Base-by-base conservation (phyloP, 257 asterid species). In the Salvia splendens region DNA sequence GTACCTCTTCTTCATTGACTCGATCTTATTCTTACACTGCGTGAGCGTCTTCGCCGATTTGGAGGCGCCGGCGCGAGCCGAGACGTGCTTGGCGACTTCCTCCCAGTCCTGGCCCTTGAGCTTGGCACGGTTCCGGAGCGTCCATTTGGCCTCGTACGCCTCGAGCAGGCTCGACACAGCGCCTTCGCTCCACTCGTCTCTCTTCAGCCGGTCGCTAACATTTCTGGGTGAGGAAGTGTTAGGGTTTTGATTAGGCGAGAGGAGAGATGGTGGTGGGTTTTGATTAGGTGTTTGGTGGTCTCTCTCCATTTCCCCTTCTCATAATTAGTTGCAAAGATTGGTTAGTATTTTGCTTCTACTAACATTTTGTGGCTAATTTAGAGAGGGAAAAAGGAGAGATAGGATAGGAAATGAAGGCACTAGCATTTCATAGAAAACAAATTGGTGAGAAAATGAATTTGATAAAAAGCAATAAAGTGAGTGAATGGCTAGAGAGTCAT, bases 91-190 rank as follows among this genome's bases (percentile, higher is more conserved):
- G 2, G 97, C 95, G 38, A 89, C 97, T 12, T 89, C 95, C 48
- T 89, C 97, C 97, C 97, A 89, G 15, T 89, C 97, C 67, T 87
- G 95, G 6, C 96, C 96, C 80, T 89, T 89, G 59, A 89, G 91
- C 75, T 89, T 89, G 8, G 96, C 96, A 14, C 96, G 70, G 56
- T 89, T 89, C 14, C 96, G 58, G n/a, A 89, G 85, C 16, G 83
- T 75, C 96, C 96, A 89, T 75, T 85, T 89, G 2, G 85, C 69
- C 72, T 89, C 96, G 49, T 89, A 89, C 4, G 96, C 90, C 66
- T 89, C 94, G 16, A 89, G 91, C 33, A 89, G 88, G 35, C 74
- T 72, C 0, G 91, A 78, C 8, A 87, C 95, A 0, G 97, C 97
- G 1, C 97, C 97, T 71, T 89, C 95, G 66, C 97, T 89, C 97